Base-by-base conservation (phyloP, 1,139 yeast genomes). In the Pichia kudriavzevii region DNA sequence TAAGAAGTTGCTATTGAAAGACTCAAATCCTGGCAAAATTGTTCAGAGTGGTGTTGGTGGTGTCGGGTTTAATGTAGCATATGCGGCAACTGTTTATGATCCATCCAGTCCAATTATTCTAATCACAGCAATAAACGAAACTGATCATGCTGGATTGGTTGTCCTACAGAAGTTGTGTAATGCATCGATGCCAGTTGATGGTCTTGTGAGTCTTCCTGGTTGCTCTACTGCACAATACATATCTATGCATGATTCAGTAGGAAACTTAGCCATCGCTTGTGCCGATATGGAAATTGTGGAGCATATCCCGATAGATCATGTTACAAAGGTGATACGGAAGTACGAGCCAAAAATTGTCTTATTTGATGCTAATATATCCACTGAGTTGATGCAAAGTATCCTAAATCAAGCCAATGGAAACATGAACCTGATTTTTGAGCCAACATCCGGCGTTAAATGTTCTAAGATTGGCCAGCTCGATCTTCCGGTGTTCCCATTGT, bases 221-320 rank as follows among this genome's bases (percentile, higher is more conserved):
- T 44, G 45, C 7, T 41, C 46, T 12, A 79, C 93, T 0, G 85
- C 93, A 0, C 82, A 80, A 46, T 87, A 87, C 49, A 67, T 75
- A 6, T 76, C 94, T 1, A 66, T 77, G 40, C 91, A 83, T 49
- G 72, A 72, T 39, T 43, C 48, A 0, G 51, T 60, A 3, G 95
- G 95, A 1, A 78, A 71, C 4, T 61, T 85, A 32, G 53, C 81
- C 7, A 63, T 82, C 13, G 94, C 95, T 0, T 77, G 87, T 53
- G 91, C 95, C 4, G 95, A 83, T 51, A 85, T 87, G 95, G 63
- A 63, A 10, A 72, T 80, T 10, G 63, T 79, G 13, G 84, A 81
- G 45, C 61, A 67, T 19, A 47, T 75, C 38, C 63, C 72, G 19
- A 40, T 58, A 0, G 55, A 55, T 0, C 69, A 68, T 42, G 63